phyloP scores from a whole-genome alignment of 768 basidiomycete species.

The Tephrocybe sp. region DNA sequence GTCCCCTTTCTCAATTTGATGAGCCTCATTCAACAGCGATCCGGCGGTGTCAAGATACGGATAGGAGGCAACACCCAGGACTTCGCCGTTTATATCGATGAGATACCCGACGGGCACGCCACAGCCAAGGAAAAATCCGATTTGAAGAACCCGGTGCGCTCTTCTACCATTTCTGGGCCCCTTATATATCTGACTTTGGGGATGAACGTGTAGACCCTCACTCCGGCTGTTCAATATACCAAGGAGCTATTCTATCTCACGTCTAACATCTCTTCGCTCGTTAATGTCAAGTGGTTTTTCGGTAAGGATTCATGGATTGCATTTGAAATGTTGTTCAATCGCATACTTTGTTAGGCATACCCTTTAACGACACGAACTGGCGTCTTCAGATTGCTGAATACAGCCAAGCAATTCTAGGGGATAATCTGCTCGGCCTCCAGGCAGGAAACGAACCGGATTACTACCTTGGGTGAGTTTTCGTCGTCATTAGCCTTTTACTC shows the following conservation, averaged over 20 bases:
- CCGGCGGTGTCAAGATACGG: constrained; percentile 52
- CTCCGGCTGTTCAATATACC: constrained; percentile 64
- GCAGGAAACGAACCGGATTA: constrained; percentile 81
- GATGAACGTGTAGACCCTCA: constrained; percentile 47
- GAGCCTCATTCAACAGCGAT: constrained; percentile 53
- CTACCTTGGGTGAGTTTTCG: constrained; percentile 39
- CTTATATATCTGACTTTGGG: neutral
- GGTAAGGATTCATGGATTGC: constrained; percentile 27
- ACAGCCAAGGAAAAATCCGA: constrained; percentile 39
- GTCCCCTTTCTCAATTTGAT: constrained; percentile 66
- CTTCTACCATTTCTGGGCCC: neutral
- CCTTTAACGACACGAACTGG: constrained; percentile 67
- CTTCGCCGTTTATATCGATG: constrained; percentile 37
- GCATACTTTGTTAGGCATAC: constrained; percentile 34
- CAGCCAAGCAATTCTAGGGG: constrained; percentile 61
- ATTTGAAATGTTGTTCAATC: neutral
- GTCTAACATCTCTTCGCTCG: constrained; percentile 52
- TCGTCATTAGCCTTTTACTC: no score
- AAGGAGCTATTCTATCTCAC: constrained; percentile 66
- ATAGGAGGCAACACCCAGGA: constrained; percentile 71
- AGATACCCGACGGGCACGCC: constrained; percentile 37
- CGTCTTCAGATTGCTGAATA: constrained; percentile 52
- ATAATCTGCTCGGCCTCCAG: constrained; percentile 64
- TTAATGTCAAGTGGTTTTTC: constrained; percentile 66
- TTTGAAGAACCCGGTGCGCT: constrained; percentile 30